These are phyloP conservation scores for Zygoascus ofunaensis DNA, from an alignment of 805 yeast genomes.

Conservation along the genomic window DNA sequence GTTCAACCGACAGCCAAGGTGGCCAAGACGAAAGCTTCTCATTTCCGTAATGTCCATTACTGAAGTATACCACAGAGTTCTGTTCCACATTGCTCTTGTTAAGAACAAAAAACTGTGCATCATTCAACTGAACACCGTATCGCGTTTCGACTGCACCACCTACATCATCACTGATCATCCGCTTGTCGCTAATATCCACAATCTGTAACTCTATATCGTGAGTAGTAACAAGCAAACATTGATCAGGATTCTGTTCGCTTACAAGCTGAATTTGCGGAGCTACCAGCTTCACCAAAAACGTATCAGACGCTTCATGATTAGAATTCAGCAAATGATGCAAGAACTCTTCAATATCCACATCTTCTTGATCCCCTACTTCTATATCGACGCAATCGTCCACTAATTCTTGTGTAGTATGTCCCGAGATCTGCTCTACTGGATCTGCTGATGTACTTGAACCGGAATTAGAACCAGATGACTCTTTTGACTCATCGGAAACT, in stretches of 20 bases:
- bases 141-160: constrained; percentile 51
- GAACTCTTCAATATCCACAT: constrained; percentile 40
- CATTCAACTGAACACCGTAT: constrained; percentile 54
- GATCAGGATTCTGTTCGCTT: constrained; percentile 41
- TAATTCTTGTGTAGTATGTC: not conserved
- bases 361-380: not conserved
- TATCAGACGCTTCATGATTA: constrained; percentile 34
- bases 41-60: constrained; percentile 53
- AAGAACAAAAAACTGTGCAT: constrained; percentile 66
- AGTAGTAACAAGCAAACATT: constrained; percentile 62
- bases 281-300: constrained; percentile 56
- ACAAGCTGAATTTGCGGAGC: constrained; percentile 78
- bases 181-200: constrained; percentile 48
- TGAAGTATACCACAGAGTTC: constrained; percentile 37
- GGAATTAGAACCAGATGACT: not conserved
- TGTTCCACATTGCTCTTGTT: constrained; percentile 40
- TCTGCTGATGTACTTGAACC: not conserved
- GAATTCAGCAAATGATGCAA: constrained; percentile 32
- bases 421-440: not conserved
- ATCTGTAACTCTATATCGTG: constrained; percentile 63
- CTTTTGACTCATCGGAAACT: not conserved
- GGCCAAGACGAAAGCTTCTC: constrained; percentile 54
- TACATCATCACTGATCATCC: constrained; percentile 34
- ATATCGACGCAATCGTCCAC: not conserved
- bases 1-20: constrained; percentile 76